These are phyloP conservation scores for Trebouxia sp. DNA, from an alignment of 139 green algal species.

Conservation along the genomic window DNA sequence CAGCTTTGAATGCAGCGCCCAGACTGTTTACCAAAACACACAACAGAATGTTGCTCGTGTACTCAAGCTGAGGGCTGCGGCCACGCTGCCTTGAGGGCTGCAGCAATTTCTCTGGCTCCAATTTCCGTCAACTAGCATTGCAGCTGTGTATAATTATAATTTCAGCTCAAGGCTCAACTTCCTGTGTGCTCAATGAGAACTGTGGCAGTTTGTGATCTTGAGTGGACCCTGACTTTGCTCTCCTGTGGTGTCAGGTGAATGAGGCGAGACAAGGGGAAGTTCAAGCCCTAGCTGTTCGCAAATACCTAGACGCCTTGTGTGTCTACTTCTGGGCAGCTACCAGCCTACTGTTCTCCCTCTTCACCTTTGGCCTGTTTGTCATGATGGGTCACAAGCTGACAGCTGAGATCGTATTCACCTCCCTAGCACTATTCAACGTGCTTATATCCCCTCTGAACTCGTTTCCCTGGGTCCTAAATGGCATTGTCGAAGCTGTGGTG, in stretches of 20 bases:
- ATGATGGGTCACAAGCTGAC: conserved; percentile 61
- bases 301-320: conserved; percentile 92
- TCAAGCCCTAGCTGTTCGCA: conserved; percentile 60
- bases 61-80: no score
- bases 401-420: conserved; percentile 75
- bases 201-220: no score
- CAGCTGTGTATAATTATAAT: no score
- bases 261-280: conserved; percentile 55
- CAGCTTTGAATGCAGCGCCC: no score
- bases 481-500: conserved; percentile 77
- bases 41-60: no score
- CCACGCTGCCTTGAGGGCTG: no score
- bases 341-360: conserved; percentile 68
- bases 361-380: conserved; percentile 64
- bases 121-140: no score
- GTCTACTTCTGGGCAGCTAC: conserved; percentile 91
- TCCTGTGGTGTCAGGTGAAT: conserved; percentile 15
- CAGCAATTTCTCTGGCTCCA: neutral
- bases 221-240: no score
- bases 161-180: no score
- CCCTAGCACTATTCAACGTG: conserved; percentile 87
- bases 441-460: conserved; percentile 83
- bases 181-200: no score
- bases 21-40: no score
- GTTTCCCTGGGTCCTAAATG: conserved; percentile 86